Percentiles rank a stretch among this genome's conserved stretches.
These are phyloP conservation scores for Ogataea allantospora DNA, from an alignment of 805 yeast genomes.

Conservation along the genomic window DNA sequence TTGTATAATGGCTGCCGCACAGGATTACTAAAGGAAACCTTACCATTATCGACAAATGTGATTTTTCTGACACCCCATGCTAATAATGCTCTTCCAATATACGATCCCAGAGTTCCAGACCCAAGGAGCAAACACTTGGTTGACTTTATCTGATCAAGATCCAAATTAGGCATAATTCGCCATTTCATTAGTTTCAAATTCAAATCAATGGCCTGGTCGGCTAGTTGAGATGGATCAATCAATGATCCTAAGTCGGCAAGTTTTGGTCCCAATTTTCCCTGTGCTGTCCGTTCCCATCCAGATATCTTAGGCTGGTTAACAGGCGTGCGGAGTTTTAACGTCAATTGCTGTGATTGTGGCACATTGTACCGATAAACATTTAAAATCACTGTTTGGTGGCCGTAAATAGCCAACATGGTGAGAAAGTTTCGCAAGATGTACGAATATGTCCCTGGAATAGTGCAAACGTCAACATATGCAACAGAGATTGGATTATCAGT, in stretches of 20 bases:
- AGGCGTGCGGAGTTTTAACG: conserved; percentile 19
- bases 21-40: conserved; percentile 89
- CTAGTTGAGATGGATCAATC: conserved; percentile 76
- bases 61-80: conserved; percentile 94
- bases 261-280: conserved; percentile 77
- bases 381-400: conserved; percentile 35
- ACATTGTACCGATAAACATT: conserved; percentile 38
- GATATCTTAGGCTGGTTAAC: conserved; percentile 42
- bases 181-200: conserved; percentile 94
- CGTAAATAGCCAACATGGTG: conserved; percentile 33
- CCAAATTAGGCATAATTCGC: conserved; percentile 83
- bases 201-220: conserved; percentile 89
- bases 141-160: conserved; percentile 60
- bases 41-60: conserved; percentile 87
- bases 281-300: conserved; percentile 89
- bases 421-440: conserved; percentile 28
- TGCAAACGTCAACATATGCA: conserved; percentile 28
- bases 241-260: conserved; percentile 78
- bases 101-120: conserved; percentile 94
- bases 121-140: conserved; percentile 81
- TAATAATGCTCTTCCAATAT: conserved; percentile 77
- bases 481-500: conserved; percentile 5
- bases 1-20: conserved; percentile 88
- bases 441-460: conserved; percentile 19
- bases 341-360: conserved; percentile 25